Evolutionary conservation across 2,329 filamentous ascomycete genomes (phyloP).

Genomic region (Hypoxylon sp.): DNA sequence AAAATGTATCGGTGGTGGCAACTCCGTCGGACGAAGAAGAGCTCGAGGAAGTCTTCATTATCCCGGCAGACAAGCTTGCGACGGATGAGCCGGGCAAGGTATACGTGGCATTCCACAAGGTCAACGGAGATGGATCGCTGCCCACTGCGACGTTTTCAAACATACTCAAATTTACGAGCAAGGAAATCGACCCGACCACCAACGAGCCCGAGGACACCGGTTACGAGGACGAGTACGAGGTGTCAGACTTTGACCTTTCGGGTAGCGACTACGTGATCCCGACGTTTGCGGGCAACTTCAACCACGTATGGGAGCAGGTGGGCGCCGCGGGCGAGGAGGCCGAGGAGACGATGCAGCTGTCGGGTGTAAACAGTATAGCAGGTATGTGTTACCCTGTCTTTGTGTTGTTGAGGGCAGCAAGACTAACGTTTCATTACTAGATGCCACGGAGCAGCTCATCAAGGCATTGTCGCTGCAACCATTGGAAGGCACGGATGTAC

Average conservation of each 20-base stretch:
- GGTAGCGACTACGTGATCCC: conserved; percentile 95
- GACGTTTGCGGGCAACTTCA: conserved; percentile 93
- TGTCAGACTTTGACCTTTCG: conserved; percentile 88
- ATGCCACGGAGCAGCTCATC: conserved; percentile 90
- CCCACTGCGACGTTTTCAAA: conserved; percentile 87
- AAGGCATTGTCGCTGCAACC: conserved; percentile 90
- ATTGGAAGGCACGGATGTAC: conserved; percentile 91
- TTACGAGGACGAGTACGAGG: conserved; percentile 97
- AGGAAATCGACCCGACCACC: conserved; percentile 96
- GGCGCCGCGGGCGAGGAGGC: conserved; percentile 89
- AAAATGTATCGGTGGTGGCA: conserved; percentile 85
- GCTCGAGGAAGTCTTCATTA: conserved; percentile 90
- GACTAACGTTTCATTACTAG: conserved; percentile 49
- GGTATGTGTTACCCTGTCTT: conserved; percentile 65
- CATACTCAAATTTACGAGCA: conserved; percentile 94
- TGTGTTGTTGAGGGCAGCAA: neutral
- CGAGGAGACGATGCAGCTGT: conserved; percentile 88
- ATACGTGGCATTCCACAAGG: conserved; percentile 93
- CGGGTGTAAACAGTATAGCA: conserved; percentile 88
- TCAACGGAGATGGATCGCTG: conserved; percentile 77
- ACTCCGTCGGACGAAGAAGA: conserved; percentile 83
- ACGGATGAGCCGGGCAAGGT: conserved; percentile 91
- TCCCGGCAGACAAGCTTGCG: conserved; percentile 81
- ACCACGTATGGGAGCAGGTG: conserved; percentile 93
- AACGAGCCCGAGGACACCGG: conserved; percentile 88